phyloP scores from a whole-genome alignment of 306 rosid genomes.

The Lathyrus tuberosus region DNA sequence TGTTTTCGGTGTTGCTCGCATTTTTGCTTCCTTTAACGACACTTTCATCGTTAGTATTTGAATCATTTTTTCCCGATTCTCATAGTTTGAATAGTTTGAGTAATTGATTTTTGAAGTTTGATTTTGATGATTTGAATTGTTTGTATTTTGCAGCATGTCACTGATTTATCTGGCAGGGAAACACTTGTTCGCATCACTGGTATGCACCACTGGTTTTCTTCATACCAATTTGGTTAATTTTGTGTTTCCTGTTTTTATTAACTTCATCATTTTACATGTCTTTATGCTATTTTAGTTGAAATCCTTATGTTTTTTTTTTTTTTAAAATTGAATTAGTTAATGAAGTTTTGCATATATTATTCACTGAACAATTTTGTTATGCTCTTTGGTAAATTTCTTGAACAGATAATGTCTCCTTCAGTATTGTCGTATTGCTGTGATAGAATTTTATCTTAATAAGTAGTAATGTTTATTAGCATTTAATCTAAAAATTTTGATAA shows the following conservation, averaged over 20 bases:
- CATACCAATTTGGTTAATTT: too few relatives aligned
- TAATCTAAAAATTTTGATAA: too few relatives aligned
- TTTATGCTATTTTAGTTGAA: neutral
- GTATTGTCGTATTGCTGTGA: too few relatives aligned
- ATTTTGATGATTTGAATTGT: neutral
- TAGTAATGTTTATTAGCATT: too few relatives aligned
- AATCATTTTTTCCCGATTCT: neutral
- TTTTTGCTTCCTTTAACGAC: slow-evolving; percentile 83
- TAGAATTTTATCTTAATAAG: too few relatives aligned
- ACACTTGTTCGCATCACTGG: slow-evolving; percentile 89
- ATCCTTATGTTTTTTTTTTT: neutral
- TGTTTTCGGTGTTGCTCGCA: slow-evolving; percentile 82
- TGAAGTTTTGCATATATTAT: too few relatives aligned
- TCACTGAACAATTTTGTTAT: neutral
- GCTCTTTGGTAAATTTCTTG: too few relatives aligned
- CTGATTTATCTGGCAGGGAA: slow-evolving; percentile 91
- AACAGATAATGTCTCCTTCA: too few relatives aligned
- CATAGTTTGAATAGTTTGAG: neutral
- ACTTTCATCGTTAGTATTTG: slow-evolving; percentile 70
- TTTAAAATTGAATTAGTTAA: neutral
- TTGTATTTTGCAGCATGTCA: slow-evolving; percentile 64
- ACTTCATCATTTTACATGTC: neutral
- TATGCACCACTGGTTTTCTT: slow-evolving; percentile 3
- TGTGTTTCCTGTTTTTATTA: neutral
- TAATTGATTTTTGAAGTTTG: neutral